Base-by-base conservation (phyloP, 331 rosid genomes). In the Spiraea crenata region DNA sequence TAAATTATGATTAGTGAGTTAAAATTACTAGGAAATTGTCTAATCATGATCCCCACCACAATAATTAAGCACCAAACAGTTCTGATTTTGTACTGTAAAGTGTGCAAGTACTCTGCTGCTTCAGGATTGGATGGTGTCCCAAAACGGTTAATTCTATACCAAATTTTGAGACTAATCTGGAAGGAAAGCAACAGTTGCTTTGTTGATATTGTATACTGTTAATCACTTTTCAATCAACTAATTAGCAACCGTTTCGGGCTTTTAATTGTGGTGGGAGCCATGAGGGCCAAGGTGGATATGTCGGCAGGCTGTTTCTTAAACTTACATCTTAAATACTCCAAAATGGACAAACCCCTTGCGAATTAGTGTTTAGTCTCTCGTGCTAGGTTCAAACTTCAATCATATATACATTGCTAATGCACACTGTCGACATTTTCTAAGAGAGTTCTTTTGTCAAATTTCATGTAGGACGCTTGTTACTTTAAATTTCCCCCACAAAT, bases 241-340 rank as follows among this genome's bases (percentile, higher is more conserved):
- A 74, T 12, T 55, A 46, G 44, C 16, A 48, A 58, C 15, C 15
- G 45, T 9, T 54, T 38, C 59, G 59, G 50, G 7, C 59, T 69
- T 63, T 35, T 56, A 63, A 48, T 42, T 38, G 45, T 40, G 63
- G 40, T 42, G 59, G 38, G 35, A 25, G 57, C 20, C 60, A 3
- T 4, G 38, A 15, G 61, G 38, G 8, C 59, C 37, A 34, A 55
- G 47, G 52, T 62, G 45, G 56, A 35, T 79, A 0, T 76, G 84
- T 76, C 73, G 84, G 82, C 80, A 83, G 67, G 75, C 2, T 25
- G 31, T 2, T 25, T 25, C 2, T 25, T 25, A 16, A 16, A 35
- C 25, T 49, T 66, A 7, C 16, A 4, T 4, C 49, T 44, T 25
- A 3, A 9, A 20, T 25, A 10, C 0, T 25, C 7, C 8, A 54